Evolutionary conservation across 208 protist genomes (phyloP), one percentile per base, ranked within the genome.

Genomic region (Trypanosomatidae sp.): DNA sequence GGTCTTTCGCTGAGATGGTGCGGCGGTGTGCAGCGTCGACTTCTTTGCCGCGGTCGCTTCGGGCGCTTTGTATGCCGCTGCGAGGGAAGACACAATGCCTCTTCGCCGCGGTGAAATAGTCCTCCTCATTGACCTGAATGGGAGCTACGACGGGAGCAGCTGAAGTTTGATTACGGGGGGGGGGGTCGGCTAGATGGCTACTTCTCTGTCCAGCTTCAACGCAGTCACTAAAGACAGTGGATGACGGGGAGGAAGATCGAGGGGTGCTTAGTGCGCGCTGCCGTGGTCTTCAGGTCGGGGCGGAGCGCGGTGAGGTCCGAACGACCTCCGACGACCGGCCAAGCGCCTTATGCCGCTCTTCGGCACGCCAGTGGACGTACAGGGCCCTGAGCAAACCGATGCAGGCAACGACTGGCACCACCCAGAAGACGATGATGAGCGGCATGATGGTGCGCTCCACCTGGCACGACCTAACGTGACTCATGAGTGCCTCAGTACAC

Each of bases 401-500:
- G 62, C 84, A 86, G 49, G 71, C 55, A 13, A 69, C 69, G 30
- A 71, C 52, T 2, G 87, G 79, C 30, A 89, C 25, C 2, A 87
- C 47, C 69, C 71, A 84, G 15, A 89, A 53, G 6, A 65, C 59
- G 44, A 91, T 79, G 56, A 87, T 52, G 6, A 76, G 39, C 25
- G 79, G 77, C 77, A 86, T 81, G 39, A 84, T 66, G 15, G 66
- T 82, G 28, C 65, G 65, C 59, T 86, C 73, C 5, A 86, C 64
- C 22, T 25, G 43, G 67, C 87, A 91, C 28, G 50, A 36, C 17
- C 70, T 43, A 33, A 85, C 69, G 47, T 41, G 66, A 58, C 85
- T 81, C 47, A 90, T 67, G 0, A 71, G 66, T 2, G 60, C 77
- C 5, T 39, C 41, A 1, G 25, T 22, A 62, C 88, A 92, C 47